These are phyloP conservation scores for Nematocida sp. DNA, from an alignment of 371 early-diverging fungal species.

Conservation along the genomic window DNA sequence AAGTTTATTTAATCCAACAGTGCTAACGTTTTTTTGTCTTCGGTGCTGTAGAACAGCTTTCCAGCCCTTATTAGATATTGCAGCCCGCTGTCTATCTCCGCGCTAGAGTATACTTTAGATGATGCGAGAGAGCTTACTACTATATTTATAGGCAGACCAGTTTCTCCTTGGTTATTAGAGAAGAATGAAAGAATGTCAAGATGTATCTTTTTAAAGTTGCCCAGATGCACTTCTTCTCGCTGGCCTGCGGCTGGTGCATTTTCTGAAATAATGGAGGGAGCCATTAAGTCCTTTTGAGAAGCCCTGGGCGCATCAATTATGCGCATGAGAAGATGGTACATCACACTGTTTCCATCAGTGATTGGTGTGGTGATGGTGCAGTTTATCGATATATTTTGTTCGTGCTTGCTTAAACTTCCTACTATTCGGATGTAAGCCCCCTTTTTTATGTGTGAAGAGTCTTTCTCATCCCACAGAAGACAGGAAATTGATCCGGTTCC, in stretches of 20 bases:
- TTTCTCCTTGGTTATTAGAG: constrained; percentile 15
- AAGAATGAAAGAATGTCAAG: constrained; percentile 23
- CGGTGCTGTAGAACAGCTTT: constrained; percentile 26
- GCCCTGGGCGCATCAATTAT: not conserved
- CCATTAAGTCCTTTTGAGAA: not conserved
- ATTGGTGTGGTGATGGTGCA: not conserved
- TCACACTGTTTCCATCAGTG: constrained; percentile 36
- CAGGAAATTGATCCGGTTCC: constrained; percentile 37
- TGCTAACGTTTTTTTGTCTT: constrained; percentile 15
- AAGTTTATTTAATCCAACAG: constrained; percentile 17
- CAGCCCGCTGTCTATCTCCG: constrained; percentile 1
- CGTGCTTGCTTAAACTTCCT: not conserved
- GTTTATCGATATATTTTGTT: not conserved
- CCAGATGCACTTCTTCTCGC: not conserved
- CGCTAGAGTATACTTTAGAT: not conserved
- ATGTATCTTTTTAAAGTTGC: constrained; percentile 15
- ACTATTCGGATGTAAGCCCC: constrained; percentile 11
- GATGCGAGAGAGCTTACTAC: constrained; percentile 13
- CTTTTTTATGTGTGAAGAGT: not conserved
- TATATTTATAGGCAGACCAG: not conserved
- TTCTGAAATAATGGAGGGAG: not conserved
- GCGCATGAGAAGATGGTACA: constrained; percentile 31
- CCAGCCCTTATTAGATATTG: constrained; percentile 14
- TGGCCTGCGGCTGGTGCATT: not conserved
- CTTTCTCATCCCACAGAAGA: not conserved